Evolutionary conservation across 2,329 filamentous ascomycete species (phyloP).

Genomic region (Xylariaceae sp.): DNA sequence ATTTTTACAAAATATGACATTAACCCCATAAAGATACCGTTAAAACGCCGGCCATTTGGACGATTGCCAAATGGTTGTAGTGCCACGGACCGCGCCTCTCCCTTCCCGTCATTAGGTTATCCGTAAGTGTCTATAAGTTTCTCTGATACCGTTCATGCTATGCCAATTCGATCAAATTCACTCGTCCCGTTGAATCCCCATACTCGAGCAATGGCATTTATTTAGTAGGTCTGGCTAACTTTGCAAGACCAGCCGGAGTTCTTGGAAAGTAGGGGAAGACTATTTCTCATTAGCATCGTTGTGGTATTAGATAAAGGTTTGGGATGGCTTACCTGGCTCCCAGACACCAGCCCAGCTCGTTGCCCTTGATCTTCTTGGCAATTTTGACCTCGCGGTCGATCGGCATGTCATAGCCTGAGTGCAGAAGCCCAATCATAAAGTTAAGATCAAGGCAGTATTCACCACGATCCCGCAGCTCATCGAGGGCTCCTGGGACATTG

Average conservation of each 20-base stretch:
- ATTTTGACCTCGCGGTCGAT: constrained; percentile 94
- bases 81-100: constrained; percentile 2
- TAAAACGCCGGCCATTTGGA: constrained; percentile 8
- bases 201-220: too few species aligned
- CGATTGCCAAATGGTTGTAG: constrained; percentile 4
- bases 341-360: constrained; percentile 96
- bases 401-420: constrained; percentile 97
- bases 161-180: constrained; percentile 1
- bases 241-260: constrained; percentile 88
- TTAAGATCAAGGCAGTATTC: constrained; percentile 94
- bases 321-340: constrained; percentile 72
- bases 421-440: constrained; percentile 89
- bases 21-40: background rate
- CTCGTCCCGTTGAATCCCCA: background rate
- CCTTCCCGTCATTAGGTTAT: constrained; percentile 9
- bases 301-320: too few species aligned
- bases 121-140: constrained; percentile 3
- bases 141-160: constrained; percentile 5
- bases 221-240: constrained; percentile 66
- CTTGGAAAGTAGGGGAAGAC: constrained; percentile 76
- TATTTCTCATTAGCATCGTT: constrained; percentile 39
- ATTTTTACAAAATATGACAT: too few species aligned
- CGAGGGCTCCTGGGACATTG: constrained; percentile 69
- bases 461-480: constrained; percentile 75
- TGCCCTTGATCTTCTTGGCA: constrained; percentile 97